A percentile compares a stretch with the other conserved stretches of the same genome.
Evolutionary conservation across 176 grass and related monocot genomes (phyloP).

Genomic region (Oryza nivara): DNA sequence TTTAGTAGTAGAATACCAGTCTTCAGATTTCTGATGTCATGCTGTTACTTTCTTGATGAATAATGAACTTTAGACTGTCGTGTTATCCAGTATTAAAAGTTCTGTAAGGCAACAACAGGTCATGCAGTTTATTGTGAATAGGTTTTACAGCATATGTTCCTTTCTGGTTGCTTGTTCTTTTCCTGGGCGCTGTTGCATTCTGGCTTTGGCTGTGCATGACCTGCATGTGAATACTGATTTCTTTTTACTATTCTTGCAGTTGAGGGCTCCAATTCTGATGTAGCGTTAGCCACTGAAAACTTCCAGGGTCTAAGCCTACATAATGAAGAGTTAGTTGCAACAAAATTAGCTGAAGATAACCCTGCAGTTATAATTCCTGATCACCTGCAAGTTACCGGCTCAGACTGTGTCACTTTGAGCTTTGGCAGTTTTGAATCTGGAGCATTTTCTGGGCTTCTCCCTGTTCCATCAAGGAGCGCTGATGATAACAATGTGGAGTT

Average conservation of each 20-base stretch:
- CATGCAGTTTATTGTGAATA: neutral
- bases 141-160: slow-evolving; percentile 1
- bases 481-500: slow-evolving; percentile 54
- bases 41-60: slow-evolving; percentile 13
- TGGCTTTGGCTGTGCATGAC: neutral
- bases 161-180: slow-evolving; percentile 24
- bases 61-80: neutral
- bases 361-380: slow-evolving; percentile 99
- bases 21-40: neutral
- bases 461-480: slow-evolving; percentile 47
- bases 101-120: neutral
- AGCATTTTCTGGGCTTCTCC: slow-evolving; percentile 89
- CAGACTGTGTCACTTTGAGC: slow-evolving; percentile 82
- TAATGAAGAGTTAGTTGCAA: slow-evolving; percentile 57
- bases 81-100: neutral
- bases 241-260: slow-evolving; percentile 43
- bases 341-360: slow-evolving; percentile 58
- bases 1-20: neutral
- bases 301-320: slow-evolving; percentile 77
- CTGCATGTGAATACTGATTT: slow-evolving; percentile 11
- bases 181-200: neutral
- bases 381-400: slow-evolving; percentile 87
- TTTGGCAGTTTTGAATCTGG: slow-evolving; percentile 97
- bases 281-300: slow-evolving; percentile 57
- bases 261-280: slow-evolving; percentile 61